Evolutionary conservation across 139 green algal species (phyloP).

Genomic region (Nannochloris sp.): DNA sequence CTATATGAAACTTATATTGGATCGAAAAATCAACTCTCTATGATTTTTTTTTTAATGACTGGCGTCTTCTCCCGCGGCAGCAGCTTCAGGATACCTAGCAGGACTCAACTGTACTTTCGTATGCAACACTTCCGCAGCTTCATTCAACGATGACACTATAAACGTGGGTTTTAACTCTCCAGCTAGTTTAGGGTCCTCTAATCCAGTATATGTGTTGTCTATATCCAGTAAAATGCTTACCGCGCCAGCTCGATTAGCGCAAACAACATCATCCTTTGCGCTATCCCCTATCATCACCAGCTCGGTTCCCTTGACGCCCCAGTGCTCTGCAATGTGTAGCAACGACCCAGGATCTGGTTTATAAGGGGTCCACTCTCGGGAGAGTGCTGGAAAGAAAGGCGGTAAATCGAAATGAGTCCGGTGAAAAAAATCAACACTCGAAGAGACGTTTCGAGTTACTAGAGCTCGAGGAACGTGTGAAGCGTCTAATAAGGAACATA

Average conservation of each 20-base stretch:
- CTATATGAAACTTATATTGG: too few relatives aligned
- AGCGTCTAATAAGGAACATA: conserved; percentile 50
- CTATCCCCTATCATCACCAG: conserved; percentile 80
- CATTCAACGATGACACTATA: conserved; percentile 33
- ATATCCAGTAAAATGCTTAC: conserved; percentile 65
- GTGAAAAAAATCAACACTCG: conserved; percentile 50
- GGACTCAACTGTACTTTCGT: conserved; percentile 24
- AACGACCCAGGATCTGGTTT: conserved; percentile 50
- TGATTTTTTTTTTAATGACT: too few relatives aligned
- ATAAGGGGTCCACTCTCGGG: conserved; percentile 45
- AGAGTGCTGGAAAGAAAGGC: conserved; percentile 63
- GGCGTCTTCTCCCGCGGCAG: too few relatives aligned
- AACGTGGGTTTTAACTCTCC: conserved; percentile 50
- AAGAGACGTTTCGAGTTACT: conserved; percentile 61
- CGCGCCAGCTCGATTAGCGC: conserved; percentile 63
- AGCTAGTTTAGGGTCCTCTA: conserved; percentile 12
- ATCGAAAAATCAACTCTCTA: too few relatives aligned
- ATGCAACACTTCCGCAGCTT: conserved; percentile 44
- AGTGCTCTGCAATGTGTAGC: conserved; percentile 71
- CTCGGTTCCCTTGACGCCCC: conserved; percentile 49
- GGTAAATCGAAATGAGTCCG: conserved; percentile 32
- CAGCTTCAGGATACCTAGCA: too few relatives aligned
- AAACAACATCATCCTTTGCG: conserved; percentile 67
- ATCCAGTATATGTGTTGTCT: not conserved
- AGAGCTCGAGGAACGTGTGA: conserved; percentile 43